A percentile compares a stretch with the other conserved stretches of the same genome.
Evolutionary conservation across 345 rosid genomes (phyloP).

Genomic region (Camelina sativa): DNA sequence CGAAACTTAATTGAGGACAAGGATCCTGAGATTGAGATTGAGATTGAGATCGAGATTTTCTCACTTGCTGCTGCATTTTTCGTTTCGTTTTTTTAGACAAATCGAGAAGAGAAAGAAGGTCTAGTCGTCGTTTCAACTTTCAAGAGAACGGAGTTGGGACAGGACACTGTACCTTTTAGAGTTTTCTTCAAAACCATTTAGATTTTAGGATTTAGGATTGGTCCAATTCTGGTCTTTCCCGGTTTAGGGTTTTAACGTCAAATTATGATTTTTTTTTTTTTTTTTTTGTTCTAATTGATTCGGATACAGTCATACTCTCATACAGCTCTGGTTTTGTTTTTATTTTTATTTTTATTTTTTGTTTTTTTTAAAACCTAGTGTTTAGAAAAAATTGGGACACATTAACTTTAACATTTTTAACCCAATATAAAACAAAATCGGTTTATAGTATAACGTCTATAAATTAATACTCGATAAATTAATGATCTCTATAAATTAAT

Average conservation of each 20-base stretch:
- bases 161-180: neutral
- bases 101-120: neutral
- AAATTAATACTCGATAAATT: no score
- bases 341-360: no score
- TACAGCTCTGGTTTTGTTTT: no score
- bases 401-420: no score
- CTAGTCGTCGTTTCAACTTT: neutral
- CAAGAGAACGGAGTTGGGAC: neutral
- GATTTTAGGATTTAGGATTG: neutral
- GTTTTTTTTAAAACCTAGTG: no score
- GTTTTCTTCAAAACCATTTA: neutral
- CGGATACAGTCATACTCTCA: no score
- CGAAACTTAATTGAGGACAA: neutral
- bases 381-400: no score
- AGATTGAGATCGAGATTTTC: neutral
- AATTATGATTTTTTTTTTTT: neutral
- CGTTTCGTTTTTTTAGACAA: neutral
- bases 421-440: no score
- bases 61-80: constrained; percentile 42
- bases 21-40: neutral
- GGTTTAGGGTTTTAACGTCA: neutral
- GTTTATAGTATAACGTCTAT: no score
- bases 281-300: no score
- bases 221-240: neutral
- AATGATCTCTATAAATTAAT: no score